phyloP scores from a whole-genome alignment of 768 basidiomycete species.

The Tulasnella sp. region DNA sequence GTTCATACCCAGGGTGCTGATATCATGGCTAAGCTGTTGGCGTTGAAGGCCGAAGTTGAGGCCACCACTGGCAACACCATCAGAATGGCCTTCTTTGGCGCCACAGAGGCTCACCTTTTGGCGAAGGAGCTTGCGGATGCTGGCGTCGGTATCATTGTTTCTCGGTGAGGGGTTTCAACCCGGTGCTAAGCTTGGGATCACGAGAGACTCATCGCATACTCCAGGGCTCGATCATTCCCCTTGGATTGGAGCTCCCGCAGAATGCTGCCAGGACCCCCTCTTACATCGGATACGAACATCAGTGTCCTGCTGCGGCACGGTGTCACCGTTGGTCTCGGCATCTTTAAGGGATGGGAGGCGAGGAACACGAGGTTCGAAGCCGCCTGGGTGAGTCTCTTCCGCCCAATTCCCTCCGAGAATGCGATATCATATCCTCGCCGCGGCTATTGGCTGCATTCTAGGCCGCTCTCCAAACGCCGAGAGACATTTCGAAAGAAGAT shows the following conservation, averaged over 20 bases:
- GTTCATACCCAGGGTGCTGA: conserved; percentile 63
- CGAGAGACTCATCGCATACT: not conserved
- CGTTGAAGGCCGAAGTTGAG: conserved; percentile 62
- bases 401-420: not conserved
- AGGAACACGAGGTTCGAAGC: conserved; percentile 75
- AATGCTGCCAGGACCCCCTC: conserved; percentile 65
- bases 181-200: not conserved
- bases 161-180: conserved; percentile 37
- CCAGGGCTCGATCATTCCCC: conserved; percentile 61
- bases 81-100: conserved; percentile 53
- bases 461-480: conserved; percentile 43
- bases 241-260: conserved; percentile 60
- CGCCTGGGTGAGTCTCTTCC: conserved; percentile 61
- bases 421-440: conserved; percentile 33
- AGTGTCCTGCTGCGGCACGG: conserved; percentile 59
- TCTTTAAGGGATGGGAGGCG: conserved; percentile 63
- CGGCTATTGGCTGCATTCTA: conserved; percentile 29
- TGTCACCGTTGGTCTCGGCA: conserved; percentile 68
- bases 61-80: conserved; percentile 41
- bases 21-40: conserved; percentile 59
- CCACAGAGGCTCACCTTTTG: conserved; percentile 64
- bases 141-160: conserved; percentile 64
- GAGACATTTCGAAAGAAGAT: conserved; percentile 41
- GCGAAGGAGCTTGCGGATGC: conserved; percentile 63
- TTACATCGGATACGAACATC: conserved; percentile 58